Evolutionary conservation across 257 asterid species (phyloP).

Genomic region (Gentiana straminea): DNA sequence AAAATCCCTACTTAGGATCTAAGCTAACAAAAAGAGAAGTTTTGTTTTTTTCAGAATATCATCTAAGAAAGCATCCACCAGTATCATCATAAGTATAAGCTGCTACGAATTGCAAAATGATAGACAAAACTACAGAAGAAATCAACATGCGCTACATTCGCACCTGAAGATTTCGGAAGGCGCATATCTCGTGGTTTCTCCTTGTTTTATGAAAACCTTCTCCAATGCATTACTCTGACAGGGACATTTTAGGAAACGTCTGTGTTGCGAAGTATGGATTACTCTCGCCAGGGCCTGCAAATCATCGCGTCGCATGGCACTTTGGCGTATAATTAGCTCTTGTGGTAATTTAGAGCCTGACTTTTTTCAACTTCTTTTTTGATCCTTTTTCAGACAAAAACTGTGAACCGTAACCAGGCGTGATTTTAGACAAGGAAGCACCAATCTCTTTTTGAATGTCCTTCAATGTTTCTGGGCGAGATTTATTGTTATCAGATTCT

Average conservation of each 20-base stretch:
- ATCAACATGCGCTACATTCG: background rate
- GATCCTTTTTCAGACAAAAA: conserved; percentile 70
- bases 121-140: background rate
- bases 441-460: conserved; percentile 73
- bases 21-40: too few species aligned
- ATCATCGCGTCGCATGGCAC: conserved; percentile 10
- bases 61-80: too few species aligned
- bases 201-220: background rate
- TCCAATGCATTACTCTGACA: background rate
- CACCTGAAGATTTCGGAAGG: background rate
- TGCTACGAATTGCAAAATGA: background rate
- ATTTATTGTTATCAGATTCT: conserved; percentile 24
- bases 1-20: too few species aligned
- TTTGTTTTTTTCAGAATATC: too few species aligned
- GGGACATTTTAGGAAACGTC: conserved; percentile 7
- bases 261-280: conserved; percentile 3
- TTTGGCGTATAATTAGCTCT: conserved; percentile 22
- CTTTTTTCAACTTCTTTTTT: conserved; percentile 19
- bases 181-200: background rate
- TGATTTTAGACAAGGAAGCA: conserved; percentile 31
- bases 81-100: too few species aligned
- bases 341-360: conserved; percentile 27
- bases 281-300: conserved; percentile 26
- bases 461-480: conserved; percentile 57
- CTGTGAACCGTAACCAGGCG: conserved; percentile 29